Base-by-base conservation (phyloP, 2,329 filamentous ascomycete species). In the Rutstroemia sp. region DNA sequence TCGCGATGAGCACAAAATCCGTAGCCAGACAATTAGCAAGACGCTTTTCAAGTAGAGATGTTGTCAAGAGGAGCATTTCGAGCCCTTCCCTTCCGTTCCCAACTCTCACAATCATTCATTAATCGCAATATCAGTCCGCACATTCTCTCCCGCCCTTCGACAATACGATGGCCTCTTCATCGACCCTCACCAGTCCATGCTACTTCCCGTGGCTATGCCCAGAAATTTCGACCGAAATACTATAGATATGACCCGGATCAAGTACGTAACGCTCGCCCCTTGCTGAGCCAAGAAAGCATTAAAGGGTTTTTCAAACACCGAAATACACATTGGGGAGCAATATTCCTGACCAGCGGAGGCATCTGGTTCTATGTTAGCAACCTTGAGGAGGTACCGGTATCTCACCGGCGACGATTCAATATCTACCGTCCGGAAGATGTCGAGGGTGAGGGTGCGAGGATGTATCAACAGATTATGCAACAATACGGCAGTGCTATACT, bases 331-430 rank as follows among this genome's bases (percentile, higher is more conserved):
- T 45, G 42, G 42, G 42, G 5, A 27, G 69, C 80, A 14, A 67
- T 76, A 16, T 61, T 73, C 0, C 58, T 73, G 14, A 73, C 74
- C 27, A 68, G 74, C 16, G 64, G 70, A n/a, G 74, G 71, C 5
- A 21, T 57, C 16, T 49, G 67, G 3, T 83, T 90, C 68, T 91
- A 90, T 73, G 74, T 83, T 55, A 76, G 73, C 67, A 86, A 91
- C 67, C 73, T 88, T 44, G 85, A 92, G 69, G 80, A 79, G 34
- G 87, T 92, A 14, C 87, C 88, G 2, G 79, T 90, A 6, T 87
- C 83, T 5, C 85, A 86, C 0, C 80, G 89, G 8, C 76, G 76
- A 64, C 79, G 88, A 38, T 92, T 92, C 78, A 92, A 91, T 69
- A 81, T 83, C 67, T 79, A 84, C 59, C 75, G 74, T 38, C 74